Percentiles rank a stretch among this genome's conserved stretches.
These are phyloP conservation scores for Gossypium lobatum DNA, from an alignment of 441 rosid species.

Conservation along the genomic window DNA sequence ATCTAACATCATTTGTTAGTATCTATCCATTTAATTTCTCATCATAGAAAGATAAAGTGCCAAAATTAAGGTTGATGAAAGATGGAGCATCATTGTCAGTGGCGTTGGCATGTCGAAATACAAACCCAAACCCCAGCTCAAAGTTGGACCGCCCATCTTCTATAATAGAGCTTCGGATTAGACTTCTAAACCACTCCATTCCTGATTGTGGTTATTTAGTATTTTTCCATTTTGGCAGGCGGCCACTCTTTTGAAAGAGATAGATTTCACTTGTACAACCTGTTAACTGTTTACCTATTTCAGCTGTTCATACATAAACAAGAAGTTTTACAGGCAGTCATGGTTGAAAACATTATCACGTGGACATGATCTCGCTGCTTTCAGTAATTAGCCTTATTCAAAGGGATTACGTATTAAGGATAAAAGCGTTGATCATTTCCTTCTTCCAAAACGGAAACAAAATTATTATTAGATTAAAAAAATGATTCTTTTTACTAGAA, in stretches of 20 bases:
- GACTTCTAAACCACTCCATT: slow-evolving; percentile 1
- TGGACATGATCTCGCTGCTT: neutral
- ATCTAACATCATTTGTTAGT: neutral
- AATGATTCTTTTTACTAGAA: neutral
- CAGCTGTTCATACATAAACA: neutral
- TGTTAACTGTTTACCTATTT: neutral
- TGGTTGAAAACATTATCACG: neutral
- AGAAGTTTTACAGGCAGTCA: neutral
- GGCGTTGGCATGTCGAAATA: neutral
- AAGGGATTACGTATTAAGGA: slow-evolving; percentile 1
- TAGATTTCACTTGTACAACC: neutral
- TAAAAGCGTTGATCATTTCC: neutral
- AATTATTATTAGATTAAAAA: neutral
- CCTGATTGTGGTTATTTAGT: neutral
- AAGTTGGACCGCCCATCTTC: neutral
- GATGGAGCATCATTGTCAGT: neutral
- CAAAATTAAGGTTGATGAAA: neutral
- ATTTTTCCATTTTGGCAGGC: neutral
- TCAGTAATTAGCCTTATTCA: neutral
- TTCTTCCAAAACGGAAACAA: neutral
- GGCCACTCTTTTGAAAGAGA: neutral
- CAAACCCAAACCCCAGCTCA: neutral
- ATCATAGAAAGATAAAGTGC: neutral
- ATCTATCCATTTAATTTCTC: neutral
- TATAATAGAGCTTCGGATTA: neutral